phyloP scores from a whole-genome alignment of 495 filamentous ascomycete species.

The Xylaria scruposa region DNA sequence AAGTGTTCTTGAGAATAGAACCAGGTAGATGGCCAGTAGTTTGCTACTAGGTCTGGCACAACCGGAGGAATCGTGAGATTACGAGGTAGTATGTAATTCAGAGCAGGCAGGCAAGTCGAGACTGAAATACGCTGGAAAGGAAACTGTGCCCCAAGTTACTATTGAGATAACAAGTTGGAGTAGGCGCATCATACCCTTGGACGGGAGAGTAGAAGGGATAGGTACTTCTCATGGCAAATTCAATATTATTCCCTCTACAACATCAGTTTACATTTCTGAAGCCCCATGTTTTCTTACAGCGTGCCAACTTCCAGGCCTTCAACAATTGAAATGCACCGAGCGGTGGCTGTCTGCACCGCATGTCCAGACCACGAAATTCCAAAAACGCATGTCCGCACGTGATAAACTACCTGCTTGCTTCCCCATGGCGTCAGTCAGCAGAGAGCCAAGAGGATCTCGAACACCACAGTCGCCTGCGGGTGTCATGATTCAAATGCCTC shows the following conservation, averaged over 20 bases:
- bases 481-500: not conserved
- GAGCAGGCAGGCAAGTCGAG: not conserved
- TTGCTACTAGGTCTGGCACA: not conserved
- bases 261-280: not conserved
- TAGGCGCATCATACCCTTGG: not conserved
- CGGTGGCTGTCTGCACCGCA: not conserved
- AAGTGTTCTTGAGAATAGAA: not conserved
- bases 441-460: not conserved
- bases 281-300: not conserved
- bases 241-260: not conserved
- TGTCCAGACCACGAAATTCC: not conserved
- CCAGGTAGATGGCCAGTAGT: not conserved
- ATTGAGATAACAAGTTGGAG: not conserved
- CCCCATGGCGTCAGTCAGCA: slow-evolving; percentile 4
- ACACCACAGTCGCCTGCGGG: not conserved
- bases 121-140: not conserved
- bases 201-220: not conserved
- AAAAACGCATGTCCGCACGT: not conserved
- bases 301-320: not conserved
- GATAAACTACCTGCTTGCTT: not conserved
- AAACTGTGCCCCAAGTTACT: not conserved
- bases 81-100: not conserved
- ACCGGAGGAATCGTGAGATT: not conserved
- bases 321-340: not conserved
- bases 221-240: not conserved